Evolutionary conservation across 805 yeast species (phyloP).

Genomic region (Jamesozyma piceae): DNA sequence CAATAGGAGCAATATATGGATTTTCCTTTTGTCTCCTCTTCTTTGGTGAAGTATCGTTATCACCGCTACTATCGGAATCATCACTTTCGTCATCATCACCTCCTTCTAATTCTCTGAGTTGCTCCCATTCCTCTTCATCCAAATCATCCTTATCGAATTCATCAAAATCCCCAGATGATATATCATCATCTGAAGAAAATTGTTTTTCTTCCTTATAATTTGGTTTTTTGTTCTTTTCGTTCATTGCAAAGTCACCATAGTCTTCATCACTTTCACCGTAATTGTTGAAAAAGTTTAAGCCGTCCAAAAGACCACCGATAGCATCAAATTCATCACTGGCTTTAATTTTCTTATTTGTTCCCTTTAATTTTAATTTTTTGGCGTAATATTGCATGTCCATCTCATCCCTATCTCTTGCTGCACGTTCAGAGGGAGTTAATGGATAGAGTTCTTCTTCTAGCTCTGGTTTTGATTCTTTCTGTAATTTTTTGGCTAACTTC

Average conservation of each 20-base stretch:
- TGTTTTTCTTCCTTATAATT: slow-evolving; percentile 24
- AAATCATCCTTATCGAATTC: slow-evolving; percentile 34
- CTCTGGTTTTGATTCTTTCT: slow-evolving; percentile 6
- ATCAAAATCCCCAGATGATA: slow-evolving; percentile 37
- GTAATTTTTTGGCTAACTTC: slow-evolving; percentile 20
- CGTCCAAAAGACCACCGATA: slow-evolving; percentile 75
- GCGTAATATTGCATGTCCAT: slow-evolving; percentile 78
- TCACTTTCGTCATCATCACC: slow-evolving; percentile 12
- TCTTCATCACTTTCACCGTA: slow-evolving; percentile 28
- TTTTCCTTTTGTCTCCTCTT: slow-evolving; percentile 42
- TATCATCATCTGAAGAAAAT: slow-evolving; percentile 35
- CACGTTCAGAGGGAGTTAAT: slow-evolving; percentile 38
- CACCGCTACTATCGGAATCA: slow-evolving; percentile 10
- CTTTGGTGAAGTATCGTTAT: slow-evolving; percentile 27
- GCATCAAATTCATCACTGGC: slow-evolving; percentile 58
- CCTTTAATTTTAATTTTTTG: slow-evolving; percentile 63
- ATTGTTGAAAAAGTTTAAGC: slow-evolving; percentile 37
- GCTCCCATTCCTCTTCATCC: slow-evolving; percentile 30
- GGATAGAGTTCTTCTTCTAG: slow-evolving; percentile 16
- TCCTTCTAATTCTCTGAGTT: slow-evolving; percentile 25
- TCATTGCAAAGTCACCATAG: slow-evolving; percentile 24
- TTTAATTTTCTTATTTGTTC: slow-evolving; percentile 39
- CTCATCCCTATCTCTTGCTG: slow-evolving; percentile 50
- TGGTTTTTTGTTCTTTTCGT: slow-evolving; percentile 12
- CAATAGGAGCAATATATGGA: slow-evolving; percentile 60